Base-by-base conservation (phyloP, 352 stramenopile species). In the Halophytophthora polymorphica region DNA sequence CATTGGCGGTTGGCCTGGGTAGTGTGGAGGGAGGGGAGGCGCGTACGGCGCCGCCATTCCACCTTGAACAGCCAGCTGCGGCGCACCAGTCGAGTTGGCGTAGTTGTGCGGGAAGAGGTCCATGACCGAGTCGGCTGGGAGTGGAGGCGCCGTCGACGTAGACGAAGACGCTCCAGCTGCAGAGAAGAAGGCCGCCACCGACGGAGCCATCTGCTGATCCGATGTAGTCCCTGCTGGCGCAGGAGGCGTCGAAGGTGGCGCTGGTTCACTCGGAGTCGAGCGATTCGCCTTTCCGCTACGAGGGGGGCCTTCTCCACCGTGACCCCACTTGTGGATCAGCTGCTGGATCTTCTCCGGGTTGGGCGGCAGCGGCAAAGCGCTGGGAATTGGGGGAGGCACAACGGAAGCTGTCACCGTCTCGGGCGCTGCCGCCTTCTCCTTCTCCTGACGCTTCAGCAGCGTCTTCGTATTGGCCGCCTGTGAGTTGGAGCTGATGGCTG, bases 291-390 rank as follows among this genome's bases (percentile, higher is more conserved):
- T 45, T 61, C 17, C 43, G 22, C 19, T 41, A 50, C 56, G 28
- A 12, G 55, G 47, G 36, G 57, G 40, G 56, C 51, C 56, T 23
- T 64, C 52, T 10, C 58, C 67, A 21, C 74, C 63, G 23, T 64
- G 56, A 25, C 58, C 78, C 78, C 79, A 90, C 50, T 88, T 90
- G 29, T 65, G 56, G 38, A 90, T 68, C 11, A 90, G 46, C 48
- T 72, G 61, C 38, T 85, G 64, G 31, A 88, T 88, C 64, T 90
- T 83, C 13, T 72, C 61, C 2, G 69, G 64, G 46, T 82, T 64
- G 31, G 75, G 75, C 23, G 68, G 70, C 12, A 54, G 25, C n/a
- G 72, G 71, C 28, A 73, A 50, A 2, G 57, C 59, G 19, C 38
- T 65, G 18, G 65, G 69, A 68, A 75, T 58, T n/a, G 68, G 58